Conservation (phyloP, 352 stramenopile species). For the Globisporangium apiculatum region DNA sequence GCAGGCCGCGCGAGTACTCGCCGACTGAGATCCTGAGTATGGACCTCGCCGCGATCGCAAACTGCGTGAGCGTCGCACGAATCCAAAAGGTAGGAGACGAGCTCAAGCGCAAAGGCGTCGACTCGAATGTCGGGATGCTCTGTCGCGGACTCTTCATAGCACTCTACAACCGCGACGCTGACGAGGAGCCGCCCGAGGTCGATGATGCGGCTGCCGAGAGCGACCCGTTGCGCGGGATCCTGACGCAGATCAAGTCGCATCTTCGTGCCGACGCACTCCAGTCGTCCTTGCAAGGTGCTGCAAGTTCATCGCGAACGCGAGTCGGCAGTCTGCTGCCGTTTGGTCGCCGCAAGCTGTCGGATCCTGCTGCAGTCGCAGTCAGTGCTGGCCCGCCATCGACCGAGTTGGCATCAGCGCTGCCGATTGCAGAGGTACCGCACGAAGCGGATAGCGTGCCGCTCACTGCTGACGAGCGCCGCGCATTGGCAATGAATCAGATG, state of each 20-base stretch:
- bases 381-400: not conserved
- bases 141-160: conserved; percentile 55
- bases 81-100: conserved; percentile 25
- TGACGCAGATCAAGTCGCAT: conserved; percentile 48
- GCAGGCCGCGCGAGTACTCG: conserved; percentile 38
- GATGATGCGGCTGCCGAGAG: conserved; percentile 1
- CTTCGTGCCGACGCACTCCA: conserved; percentile 20
- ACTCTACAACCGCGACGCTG: conserved; percentile 47
- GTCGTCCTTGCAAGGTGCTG: not conserved
- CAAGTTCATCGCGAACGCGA: not conserved
- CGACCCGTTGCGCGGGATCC: conserved; percentile 31
- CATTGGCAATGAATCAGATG: conserved; percentile 33
- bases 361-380: not conserved
- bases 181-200: conserved; percentile 25
- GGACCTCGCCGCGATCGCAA: conserved; percentile 47
- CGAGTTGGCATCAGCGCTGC: not conserved
- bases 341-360: not conserved
- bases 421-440: not conserved
- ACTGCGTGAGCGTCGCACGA: conserved; percentile 25
- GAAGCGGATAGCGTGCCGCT: not conserved
- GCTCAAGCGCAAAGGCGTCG: conserved; percentile 22
- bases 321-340: conserved; percentile 7
- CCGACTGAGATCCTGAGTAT: conserved; percentile 37
- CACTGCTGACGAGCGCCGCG: conserved; percentile 10
- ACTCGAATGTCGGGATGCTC: conserved; percentile 25